Evolutionary conservation across 805 yeast genomes (phyloP).

Genomic region (Priceomyces fermenticarens): DNA sequence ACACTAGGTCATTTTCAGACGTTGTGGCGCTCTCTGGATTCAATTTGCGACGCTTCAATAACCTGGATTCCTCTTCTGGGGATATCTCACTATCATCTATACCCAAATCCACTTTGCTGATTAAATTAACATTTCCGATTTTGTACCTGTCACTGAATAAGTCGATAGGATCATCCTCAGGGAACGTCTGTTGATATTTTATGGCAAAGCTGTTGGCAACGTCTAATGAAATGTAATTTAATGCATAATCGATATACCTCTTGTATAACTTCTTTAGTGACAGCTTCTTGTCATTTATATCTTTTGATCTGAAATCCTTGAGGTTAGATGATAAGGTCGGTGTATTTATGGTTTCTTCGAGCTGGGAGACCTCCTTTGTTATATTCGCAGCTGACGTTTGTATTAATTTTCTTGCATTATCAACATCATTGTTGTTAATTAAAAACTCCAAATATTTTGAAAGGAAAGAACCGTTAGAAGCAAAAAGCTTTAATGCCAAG

Average conservation of each 20-base stretch:
- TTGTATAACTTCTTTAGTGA: conserved; percentile 30
- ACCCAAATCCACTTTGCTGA: conserved; percentile 36
- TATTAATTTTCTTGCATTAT: conserved; percentile 74
- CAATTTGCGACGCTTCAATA: conserved; percentile 10
- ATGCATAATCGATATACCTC: conserved; percentile 64
- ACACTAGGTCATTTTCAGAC: conserved; percentile 3
- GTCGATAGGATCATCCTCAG: conserved; percentile 48
- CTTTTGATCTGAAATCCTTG: conserved; percentile 24
- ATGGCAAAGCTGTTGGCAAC: conserved; percentile 65
- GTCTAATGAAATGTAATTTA: conserved; percentile 64
- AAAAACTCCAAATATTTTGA: conserved; percentile 70
- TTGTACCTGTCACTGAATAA: conserved; percentile 39
- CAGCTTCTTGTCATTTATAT: conserved; percentile 20
- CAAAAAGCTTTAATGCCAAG: conserved; percentile 62
- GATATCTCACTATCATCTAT: conserved; percentile 11
- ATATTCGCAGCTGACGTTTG: conserved; percentile 67
- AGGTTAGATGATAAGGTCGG: conserved; percentile 46
- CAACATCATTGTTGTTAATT: conserved; percentile 63
- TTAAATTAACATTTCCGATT: conserved; percentile 33
- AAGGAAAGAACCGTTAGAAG: conserved; percentile 58
- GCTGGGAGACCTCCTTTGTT: conserved; percentile 33
- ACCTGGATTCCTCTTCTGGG: not conserved
- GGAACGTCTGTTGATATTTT: conserved; percentile 64
- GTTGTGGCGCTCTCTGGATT: not conserved
- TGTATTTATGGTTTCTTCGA: conserved; percentile 19